A percentile compares a stretch with the other conserved stretches of the same genome.
Evolutionary conservation across 805 yeast species (phyloP).

Genomic region (Candida silvicultrix): DNA sequence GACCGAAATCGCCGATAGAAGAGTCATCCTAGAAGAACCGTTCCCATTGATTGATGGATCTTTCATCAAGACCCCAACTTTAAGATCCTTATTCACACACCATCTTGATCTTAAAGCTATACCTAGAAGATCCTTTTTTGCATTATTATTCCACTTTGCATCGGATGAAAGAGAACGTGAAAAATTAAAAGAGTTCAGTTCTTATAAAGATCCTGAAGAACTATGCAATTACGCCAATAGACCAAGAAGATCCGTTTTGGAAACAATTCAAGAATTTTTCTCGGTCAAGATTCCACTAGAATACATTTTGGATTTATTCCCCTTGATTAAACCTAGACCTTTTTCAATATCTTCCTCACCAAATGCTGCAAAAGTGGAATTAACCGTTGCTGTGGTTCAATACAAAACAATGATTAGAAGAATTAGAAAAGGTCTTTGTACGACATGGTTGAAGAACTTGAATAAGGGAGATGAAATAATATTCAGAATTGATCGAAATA

Average conservation of each 20-base stretch:
- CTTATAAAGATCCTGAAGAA: slow-evolving; percentile 70
- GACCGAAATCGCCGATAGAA: slow-evolving; percentile 65
- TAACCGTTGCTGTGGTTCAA: slow-evolving; percentile 80
- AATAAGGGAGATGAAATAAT: slow-evolving; percentile 41
- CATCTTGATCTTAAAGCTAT: slow-evolving; percentile 80
- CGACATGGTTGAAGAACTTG: slow-evolving; percentile 62
- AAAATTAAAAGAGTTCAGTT: slow-evolving; percentile 68
- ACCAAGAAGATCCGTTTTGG: slow-evolving; percentile 83
- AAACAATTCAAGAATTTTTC: slow-evolving; percentile 76
- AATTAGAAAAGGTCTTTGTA: slow-evolving; percentile 74
- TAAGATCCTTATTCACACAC: slow-evolving; percentile 65
- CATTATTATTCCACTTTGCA: slow-evolving; percentile 68
- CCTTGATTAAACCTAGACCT: slow-evolving; percentile 70
- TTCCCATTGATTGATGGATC: slow-evolving; percentile 47
- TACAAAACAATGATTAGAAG: slow-evolving; percentile 77
- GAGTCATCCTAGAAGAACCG: slow-evolving; percentile 24
- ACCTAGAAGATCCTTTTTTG: slow-evolving; percentile 81
- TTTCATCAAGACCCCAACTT: slow-evolving; percentile 51
- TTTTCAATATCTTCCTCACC: slow-evolving; percentile 78
- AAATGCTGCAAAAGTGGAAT: slow-evolving; percentile 38
- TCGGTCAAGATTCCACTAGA: slow-evolving; percentile 70
- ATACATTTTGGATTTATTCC: slow-evolving; percentile 71
- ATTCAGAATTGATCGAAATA: slow-evolving; percentile 44
- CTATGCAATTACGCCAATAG: slow-evolving; percentile 87
- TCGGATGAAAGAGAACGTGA: slow-evolving; percentile 68